Evolutionary conservation across 352 stramenopile genomes (phyloP).

Genomic region (Pythium myriotylum): DNA sequence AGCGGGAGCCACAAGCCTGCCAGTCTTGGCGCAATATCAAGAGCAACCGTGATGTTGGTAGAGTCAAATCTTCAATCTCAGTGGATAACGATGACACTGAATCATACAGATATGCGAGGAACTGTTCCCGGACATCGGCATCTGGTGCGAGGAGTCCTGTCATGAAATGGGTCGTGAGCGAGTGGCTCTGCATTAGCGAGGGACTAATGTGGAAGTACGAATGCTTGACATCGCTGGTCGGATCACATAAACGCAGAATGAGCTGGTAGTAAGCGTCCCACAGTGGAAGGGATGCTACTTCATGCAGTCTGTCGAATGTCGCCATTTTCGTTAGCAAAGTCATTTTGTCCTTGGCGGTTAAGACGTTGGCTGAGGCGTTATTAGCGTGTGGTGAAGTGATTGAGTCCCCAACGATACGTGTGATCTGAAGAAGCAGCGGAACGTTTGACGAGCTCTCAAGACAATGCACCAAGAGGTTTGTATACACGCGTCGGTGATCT

Average conservation of each 20-base stretch:
- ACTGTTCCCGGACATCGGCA: conserved; percentile 58
- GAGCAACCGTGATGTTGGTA: conserved; percentile 58
- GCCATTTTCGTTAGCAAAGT: conserved; percentile 86
- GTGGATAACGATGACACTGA: conserved; percentile 21
- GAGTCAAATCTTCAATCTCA: conserved; percentile 31
- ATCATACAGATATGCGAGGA: conserved; percentile 72
- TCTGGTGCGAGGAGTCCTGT: conserved; percentile 78
- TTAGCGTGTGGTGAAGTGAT: conserved; percentile 38
- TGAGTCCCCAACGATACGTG: conserved; percentile 73
- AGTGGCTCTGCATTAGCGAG: conserved; percentile 53
- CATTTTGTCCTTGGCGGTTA: conserved; percentile 89
- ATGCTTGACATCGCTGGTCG: conserved; percentile 56
- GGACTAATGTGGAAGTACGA: conserved; percentile 73
- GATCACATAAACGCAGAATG: conserved; percentile 76
- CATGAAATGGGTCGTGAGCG: conserved; percentile 80
- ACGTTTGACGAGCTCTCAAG: conserved; percentile 87
- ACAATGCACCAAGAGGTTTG: conserved; percentile 83
- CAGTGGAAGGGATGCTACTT: conserved; percentile 82
- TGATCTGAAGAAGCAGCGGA: conserved; percentile 81
- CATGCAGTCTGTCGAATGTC: conserved; percentile 83
- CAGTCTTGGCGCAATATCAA: conserved; percentile 83
- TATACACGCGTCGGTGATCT: conserved; percentile 81
- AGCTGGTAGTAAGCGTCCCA: conserved; percentile 81
- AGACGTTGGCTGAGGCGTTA: conserved; percentile 53
- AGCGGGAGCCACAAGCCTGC: conserved; percentile 84